Evolutionary conservation across 495 filamentous ascomycete genomes (phyloP).

Genomic region (Hypoxylon fuscum): DNA sequence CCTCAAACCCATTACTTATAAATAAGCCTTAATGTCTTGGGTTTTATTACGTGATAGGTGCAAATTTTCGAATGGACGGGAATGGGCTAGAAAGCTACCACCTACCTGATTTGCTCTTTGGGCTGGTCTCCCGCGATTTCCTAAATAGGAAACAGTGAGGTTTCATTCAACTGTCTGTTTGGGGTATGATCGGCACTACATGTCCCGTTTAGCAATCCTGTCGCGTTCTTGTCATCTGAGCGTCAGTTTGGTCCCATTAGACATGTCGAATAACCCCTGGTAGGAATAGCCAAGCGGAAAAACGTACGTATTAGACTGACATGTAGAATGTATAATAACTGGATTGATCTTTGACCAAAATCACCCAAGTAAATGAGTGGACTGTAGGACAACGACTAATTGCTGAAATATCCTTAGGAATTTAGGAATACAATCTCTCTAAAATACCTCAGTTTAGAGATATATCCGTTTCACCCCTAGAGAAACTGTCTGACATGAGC

Average conservation of each 20-base stretch:
- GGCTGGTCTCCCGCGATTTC: neutral
- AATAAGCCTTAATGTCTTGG: neutral
- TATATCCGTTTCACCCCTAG: no score
- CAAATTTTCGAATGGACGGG: neutral
- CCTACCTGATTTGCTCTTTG: neutral
- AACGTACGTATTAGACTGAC: no score
- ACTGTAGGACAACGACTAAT: no score
- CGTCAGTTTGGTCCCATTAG: neutral
- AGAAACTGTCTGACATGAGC: neutral
- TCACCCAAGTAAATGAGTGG: no score
- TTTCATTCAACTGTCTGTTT: neutral
- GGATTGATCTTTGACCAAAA: no score
- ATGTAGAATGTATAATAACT: no score
- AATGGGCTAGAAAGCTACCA: neutral
- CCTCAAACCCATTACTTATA: neutral
- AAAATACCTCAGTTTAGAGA: no score
- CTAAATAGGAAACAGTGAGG: constrained; percentile 1
- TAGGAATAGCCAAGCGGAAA: neutral
- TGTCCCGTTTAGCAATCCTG: neutral
- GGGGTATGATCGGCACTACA: neutral
- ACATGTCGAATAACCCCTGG: no score
- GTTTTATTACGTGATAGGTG: neutral
- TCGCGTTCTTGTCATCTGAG: neutral
- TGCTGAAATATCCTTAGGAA: no score
- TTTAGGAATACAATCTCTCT: no score